phyloP scores from a whole-genome alignment of 495 filamentous ascomycete genomes.

The Achaetomiella virescens region DNA sequence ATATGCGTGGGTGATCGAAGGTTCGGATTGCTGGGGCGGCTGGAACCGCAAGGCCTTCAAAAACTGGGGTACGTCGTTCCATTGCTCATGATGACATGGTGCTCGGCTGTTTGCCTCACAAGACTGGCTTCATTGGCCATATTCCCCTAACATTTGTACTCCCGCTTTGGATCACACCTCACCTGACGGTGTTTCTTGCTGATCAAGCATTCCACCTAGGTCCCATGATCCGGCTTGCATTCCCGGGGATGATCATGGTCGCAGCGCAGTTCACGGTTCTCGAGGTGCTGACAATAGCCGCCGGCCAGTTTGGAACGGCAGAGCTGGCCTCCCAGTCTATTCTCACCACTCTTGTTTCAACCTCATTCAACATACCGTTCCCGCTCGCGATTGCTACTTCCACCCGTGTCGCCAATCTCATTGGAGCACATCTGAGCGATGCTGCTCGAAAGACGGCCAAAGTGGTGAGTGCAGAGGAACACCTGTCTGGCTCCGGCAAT shows the following conservation, averaged over 20 bases:
- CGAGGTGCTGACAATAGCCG: slow-evolving; percentile 61
- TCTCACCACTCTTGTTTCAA: slow-evolving; percentile 39
- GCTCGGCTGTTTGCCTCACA: not conserved
- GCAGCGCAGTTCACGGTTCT: slow-evolving; percentile 76
- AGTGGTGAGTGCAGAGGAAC: slow-evolving; percentile 47
- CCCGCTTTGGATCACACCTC: too few species aligned
- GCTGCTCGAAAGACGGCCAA: slow-evolving; percentile 58
- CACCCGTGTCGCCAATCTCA: slow-evolving; percentile 51
- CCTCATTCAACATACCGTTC: slow-evolving; percentile 51
- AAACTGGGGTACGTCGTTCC: slow-evolving; percentile 59
- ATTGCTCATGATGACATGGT: not conserved
- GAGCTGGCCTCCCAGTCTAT: slow-evolving; percentile 53
- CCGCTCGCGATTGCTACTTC: slow-evolving; percentile 49
- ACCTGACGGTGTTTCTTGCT: too few species aligned
- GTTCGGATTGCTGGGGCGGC: slow-evolving; percentile 82
- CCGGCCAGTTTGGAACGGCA: slow-evolving; percentile 59
- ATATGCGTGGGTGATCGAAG: slow-evolving; percentile 69
- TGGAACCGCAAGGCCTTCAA: slow-evolving; percentile 60
- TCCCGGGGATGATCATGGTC: slow-evolving; percentile 79
- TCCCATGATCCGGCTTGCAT: slow-evolving; percentile 73
- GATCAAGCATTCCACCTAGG: slow-evolving; percentile 1
- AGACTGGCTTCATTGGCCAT: too few species aligned
- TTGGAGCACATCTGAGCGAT: slow-evolving; percentile 55
- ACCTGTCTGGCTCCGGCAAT: not conserved
- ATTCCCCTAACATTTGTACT: too few species aligned